Evolutionary conservation across 306 rosid genomes (phyloP).

Genomic region (Pterocarpus santalinus): DNA sequence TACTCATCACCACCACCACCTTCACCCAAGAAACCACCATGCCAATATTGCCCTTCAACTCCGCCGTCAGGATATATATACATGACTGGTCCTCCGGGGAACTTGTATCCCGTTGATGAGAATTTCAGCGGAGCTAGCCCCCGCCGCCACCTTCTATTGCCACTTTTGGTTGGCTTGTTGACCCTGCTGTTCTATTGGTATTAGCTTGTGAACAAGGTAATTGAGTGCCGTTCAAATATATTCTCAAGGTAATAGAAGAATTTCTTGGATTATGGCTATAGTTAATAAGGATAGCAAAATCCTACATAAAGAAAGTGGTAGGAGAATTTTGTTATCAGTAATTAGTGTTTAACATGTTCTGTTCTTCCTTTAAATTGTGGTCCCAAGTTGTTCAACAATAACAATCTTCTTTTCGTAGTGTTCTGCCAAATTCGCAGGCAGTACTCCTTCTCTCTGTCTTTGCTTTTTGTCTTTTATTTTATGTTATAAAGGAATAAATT

Average conservation of each 20-base stretch:
- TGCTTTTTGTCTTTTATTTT: background rate
- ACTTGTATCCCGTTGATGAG: slow-evolving; percentile 51
- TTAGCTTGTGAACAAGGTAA: background rate
- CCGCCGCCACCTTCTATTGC: slow-evolving; percentile 28
- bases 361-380: slow-evolving; percentile 37
- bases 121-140: slow-evolving; percentile 46
- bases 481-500: background rate
- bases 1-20: slow-evolving; percentile 52
- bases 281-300: background rate
- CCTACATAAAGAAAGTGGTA: slow-evolving; percentile 21
- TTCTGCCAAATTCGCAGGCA: background rate
- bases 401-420: background rate
- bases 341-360: slow-evolving; percentile 16
- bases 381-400: slow-evolving; percentile 29
- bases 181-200: slow-evolving; percentile 36
- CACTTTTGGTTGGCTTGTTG: slow-evolving; percentile 38
- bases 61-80: slow-evolving; percentile 34
- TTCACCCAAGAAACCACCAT: slow-evolving; percentile 54
- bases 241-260: slow-evolving; percentile 8
- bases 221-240: background rate
- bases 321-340: slow-evolving; percentile 25
- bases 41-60: slow-evolving; percentile 50
- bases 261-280: slow-evolving; percentile 24
- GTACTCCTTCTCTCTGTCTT: background rate
- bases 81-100: slow-evolving; percentile 54